A percentile compares a stretch with the other conserved stretches of the same genome.
Evolutionary conservation across 371 early-diverging fungal species (phyloP).

Genomic region (Mortierella sp.): DNA sequence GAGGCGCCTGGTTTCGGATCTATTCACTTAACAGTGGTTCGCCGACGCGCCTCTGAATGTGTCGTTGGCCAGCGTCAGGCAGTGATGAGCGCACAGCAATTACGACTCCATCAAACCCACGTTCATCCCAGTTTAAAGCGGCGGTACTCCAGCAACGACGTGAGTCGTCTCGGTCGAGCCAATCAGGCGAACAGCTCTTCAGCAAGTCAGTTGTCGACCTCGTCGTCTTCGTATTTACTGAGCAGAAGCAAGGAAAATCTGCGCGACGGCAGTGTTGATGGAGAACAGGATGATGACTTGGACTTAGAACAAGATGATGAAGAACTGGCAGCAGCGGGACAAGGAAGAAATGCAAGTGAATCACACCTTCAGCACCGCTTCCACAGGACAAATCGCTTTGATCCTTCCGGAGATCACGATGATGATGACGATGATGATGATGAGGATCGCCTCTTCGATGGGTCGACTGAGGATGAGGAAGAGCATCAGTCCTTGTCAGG

Average conservation of each 20-base stretch:
- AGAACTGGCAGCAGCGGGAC: constrained; percentile 8
- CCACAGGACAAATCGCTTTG: constrained; percentile 28
- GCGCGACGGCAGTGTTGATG: constrained; percentile 21
- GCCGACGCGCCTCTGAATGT: constrained; percentile 43
- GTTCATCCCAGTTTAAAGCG: constrained; percentile 45
- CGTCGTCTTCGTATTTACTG: constrained; percentile 31
- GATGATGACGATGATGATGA: constrained; percentile 48
- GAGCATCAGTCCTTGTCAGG: constrained; percentile 46
- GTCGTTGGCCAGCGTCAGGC: constrained; percentile 38
- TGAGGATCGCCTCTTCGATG: constrained; percentile 24
- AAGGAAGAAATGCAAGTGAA: constrained; percentile 5
- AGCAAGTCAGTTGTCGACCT: constrained; percentile 34
- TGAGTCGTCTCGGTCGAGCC: constrained; percentile 40
- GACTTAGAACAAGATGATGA: constrained; percentile 31
- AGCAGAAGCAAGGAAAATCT: constrained; percentile 23
- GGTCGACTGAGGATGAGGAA: constrained; percentile 47
- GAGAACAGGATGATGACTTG: constrained; percentile 31
- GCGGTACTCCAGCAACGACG: constrained; percentile 50
- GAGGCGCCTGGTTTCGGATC: constrained; percentile 59
- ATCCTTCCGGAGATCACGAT: constrained; percentile 14
- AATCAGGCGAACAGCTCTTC: constrained; percentile 18
- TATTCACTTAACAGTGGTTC: constrained; percentile 41
- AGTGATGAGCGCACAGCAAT: constrained; percentile 34
- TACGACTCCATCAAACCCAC: constrained; percentile 40
- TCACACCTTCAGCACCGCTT: constrained; percentile 21